Conservation (phyloP, 116 monocot species). For the Cymodocea nodosa region DNA sequence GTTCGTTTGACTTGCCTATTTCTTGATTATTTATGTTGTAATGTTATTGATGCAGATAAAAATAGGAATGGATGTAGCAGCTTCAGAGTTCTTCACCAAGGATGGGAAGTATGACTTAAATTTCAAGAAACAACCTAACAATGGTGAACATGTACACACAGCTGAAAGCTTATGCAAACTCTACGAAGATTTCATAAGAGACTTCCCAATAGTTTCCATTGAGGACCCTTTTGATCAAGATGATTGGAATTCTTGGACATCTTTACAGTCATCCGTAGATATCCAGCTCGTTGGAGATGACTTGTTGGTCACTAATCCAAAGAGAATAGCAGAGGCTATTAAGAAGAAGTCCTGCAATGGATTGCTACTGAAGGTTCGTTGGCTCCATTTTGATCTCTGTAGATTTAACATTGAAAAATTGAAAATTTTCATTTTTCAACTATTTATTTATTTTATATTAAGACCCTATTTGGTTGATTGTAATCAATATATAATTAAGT, state of each 20-base stretch:
- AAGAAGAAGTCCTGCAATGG: slow-evolving; percentile 89
- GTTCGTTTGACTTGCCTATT: not conserved
- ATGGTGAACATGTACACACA: slow-evolving; percentile 58
- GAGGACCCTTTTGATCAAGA: slow-evolving; percentile 98
- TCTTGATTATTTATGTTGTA: slow-evolving; percentile 4
- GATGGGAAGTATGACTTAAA: slow-evolving; percentile 77
- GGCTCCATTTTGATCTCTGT: not conserved
- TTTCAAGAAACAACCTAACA: slow-evolving; percentile 93
- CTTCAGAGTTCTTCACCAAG: slow-evolving; percentile 83
- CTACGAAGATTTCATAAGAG: slow-evolving; percentile 78
- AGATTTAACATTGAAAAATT: not conserved
- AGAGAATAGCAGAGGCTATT: slow-evolving; percentile 83
- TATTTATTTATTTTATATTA: slow-evolving; percentile 3
- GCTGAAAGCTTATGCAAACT: slow-evolving; percentile 61
- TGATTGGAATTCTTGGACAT: slow-evolving; percentile 88
- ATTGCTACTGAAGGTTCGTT: slow-evolving; percentile 60
- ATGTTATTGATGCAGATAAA: slow-evolving; percentile 46
- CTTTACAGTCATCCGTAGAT: slow-evolving; percentile 64
- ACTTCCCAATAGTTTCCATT: slow-evolving; percentile 94
- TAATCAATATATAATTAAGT: no score
- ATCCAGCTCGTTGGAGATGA: slow-evolving; percentile 96
- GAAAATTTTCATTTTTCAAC: not conserved
- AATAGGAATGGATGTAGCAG: slow-evolving; percentile 97
- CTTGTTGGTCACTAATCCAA: slow-evolving; percentile 90
- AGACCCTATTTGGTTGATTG: not conserved